phyloP scores from a whole-genome alignment of 164 flowering plant genomes.

The Piper longum region DNA sequence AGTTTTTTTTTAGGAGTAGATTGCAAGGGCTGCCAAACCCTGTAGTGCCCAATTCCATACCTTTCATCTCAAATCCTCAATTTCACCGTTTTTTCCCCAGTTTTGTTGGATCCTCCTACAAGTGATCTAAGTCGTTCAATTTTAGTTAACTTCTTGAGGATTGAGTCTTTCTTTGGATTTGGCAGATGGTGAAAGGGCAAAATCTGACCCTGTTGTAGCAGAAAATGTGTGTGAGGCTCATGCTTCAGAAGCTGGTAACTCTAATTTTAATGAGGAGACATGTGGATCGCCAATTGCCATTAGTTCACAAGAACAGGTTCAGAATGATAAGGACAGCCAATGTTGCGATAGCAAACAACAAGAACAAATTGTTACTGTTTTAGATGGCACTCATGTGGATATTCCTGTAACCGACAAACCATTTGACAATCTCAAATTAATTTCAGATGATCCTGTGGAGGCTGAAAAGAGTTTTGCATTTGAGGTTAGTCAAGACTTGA shows the following conservation, averaged over 20 bases:
- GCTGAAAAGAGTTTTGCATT: slow-evolving; percentile 46
- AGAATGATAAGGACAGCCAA: slow-evolving; percentile 17
- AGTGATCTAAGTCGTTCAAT: no score
- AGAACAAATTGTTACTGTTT: slow-evolving; percentile 2
- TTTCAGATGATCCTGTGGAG: slow-evolving; percentile 20
- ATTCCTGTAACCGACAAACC: slow-evolving; percentile 6
- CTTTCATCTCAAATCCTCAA: no score
- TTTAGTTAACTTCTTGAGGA: no score
- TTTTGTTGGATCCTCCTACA: no score
- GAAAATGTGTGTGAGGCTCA: slow-evolving; percentile 7
- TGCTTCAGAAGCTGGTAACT: slow-evolving; percentile 11
- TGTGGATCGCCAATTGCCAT: slow-evolving; percentile 37
- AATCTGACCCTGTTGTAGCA: slow-evolving; percentile 2
- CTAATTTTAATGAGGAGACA: slow-evolving; percentile 12
- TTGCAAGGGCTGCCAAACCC: no score
- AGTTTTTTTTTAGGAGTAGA: no score
- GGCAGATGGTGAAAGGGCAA: slow-evolving; percentile 14
- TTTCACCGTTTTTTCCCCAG: no score
- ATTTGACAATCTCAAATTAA: slow-evolving; percentile 7
- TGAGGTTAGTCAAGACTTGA: slow-evolving; percentile 27
- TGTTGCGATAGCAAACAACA: slow-evolving; percentile 3
- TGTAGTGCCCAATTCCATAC: no score
- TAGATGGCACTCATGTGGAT: neutral
- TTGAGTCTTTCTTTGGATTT: neutral
- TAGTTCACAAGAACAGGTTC: slow-evolving; percentile 20